Base-by-base conservation (phyloP, 768 basidiomycete species). In the Lactarius quietus region DNA sequence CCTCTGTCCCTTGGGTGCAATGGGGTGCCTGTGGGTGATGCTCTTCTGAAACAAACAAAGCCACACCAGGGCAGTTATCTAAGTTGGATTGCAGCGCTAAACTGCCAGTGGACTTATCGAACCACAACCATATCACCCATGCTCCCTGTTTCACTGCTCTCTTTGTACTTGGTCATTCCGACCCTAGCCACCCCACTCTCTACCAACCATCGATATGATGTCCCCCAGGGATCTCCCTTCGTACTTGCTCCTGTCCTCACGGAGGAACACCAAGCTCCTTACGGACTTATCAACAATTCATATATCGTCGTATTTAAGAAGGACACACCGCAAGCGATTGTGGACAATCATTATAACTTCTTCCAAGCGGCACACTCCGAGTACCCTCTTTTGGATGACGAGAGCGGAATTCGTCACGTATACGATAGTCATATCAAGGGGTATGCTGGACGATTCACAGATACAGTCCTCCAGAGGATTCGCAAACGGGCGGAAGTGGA, bases 261-360 rank as follows among this genome's bases (percentile, higher is more conserved):
- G 10, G 62, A 82, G 61, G 82, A 79, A 41, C 78, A 78, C 43
- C 78, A 84, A 67, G 87, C 89, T 72, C 83, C 85, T 60, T 86
- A 90, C 76, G 86, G 87, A 59, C 80, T 84, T 63, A 78, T 95
- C 74, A 87, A 90, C 79, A 89, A 95, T 81, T 91, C 92, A n/a
- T 98, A 98, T 79, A 93, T 98, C 68, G 85, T 98, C 75, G 83
- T 94, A 74, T 81, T 98, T 68, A 93, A 92, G 82, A 82, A 86
- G 65, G 86, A 84, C 63, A 68, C 88, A 14, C 80, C 86, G 6
- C 71, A 81, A 9, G 75, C 80, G 20, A 77, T 87, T 45, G 80
- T 89, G 74, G 77, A 84, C 71, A 90, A 88, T 76, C 94, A 96
- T 74, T 77, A 94, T 76, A 88, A 88, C 75, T 87, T 90, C 77